Conservation (phyloP, 116 monocot genomes). For the Cymodocea nodosa region DNA sequence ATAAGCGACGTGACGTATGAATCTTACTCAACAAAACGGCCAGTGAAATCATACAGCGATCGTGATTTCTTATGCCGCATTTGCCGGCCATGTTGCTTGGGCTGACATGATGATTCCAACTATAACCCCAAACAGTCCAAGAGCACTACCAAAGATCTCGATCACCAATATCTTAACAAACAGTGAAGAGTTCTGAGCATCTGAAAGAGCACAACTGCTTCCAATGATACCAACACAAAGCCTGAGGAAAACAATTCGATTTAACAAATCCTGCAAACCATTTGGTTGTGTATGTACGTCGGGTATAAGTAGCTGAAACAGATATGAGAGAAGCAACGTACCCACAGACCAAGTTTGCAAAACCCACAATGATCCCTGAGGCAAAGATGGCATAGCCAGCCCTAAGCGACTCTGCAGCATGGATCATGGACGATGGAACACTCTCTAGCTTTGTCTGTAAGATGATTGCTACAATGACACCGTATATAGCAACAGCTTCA, state of each 20-base stretch:
- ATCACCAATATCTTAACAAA: constrained; percentile 98
- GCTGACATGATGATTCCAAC: constrained; percentile 98
- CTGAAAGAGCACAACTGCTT: constrained; percentile 93
- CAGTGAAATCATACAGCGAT: background rate
- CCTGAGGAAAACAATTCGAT: constrained; percentile 15
- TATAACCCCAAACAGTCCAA: constrained; percentile 93
- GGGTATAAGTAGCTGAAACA: background rate
- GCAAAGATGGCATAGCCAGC: constrained; percentile 96
- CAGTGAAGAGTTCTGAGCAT: constrained; percentile 93
- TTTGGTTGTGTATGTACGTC: no score
- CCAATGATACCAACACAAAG: constrained; percentile 96
- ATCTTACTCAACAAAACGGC: constrained; percentile 3
- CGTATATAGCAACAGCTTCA: constrained; percentile 98
- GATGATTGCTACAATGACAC: constrained; percentile 96
- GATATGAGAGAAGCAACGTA: constrained; percentile 19
- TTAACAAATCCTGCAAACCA: background rate
- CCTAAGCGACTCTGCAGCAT: constrained; percentile 78
- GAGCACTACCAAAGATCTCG: constrained; percentile 96
- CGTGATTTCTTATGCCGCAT: background rate
- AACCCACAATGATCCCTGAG: constrained; percentile 88
- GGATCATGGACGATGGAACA: constrained; percentile 54
- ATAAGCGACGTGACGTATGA: background rate
- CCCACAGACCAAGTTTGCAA: constrained; percentile 94
- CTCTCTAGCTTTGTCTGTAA: constrained; percentile 96
- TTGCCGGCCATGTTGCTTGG: constrained; percentile 90